These are phyloP conservation scores for Rhizophlyctis rosea DNA, from an alignment of 192 early-diverging fungal genomes.

Conservation along the genomic window DNA sequence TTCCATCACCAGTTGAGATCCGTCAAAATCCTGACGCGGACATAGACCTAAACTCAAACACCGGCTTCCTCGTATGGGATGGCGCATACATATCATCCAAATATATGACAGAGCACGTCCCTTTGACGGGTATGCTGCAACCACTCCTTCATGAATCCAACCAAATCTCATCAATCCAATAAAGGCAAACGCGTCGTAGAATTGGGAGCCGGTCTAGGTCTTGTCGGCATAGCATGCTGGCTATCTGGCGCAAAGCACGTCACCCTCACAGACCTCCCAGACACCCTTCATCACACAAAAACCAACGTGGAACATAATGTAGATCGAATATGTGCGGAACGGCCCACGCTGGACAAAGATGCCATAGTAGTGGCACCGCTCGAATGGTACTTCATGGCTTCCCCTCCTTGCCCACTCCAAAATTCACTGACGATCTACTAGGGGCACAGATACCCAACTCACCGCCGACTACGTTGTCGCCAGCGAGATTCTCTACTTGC, in stretches of 20 bases:
- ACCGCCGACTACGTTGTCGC: not conserved
- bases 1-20: slow-evolving; percentile 7
- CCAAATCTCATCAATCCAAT: too few species aligned
- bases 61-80: slow-evolving; percentile 22
- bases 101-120: slow-evolving; percentile 6
- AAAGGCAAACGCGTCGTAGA: not conserved
- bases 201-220: not conserved
- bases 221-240: not conserved
- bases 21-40: slow-evolving; percentile 3
- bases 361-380: not conserved
- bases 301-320: not conserved
- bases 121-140: too few species aligned
- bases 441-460: not conserved
- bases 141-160: too few species aligned
- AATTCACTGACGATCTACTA: not conserved
- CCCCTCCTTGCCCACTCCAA: not conserved
- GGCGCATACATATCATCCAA: slow-evolving; percentile 14
- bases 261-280: not conserved
- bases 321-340: not conserved
- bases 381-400: not conserved
- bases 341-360: not conserved
- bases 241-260: not conserved
- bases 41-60: slow-evolving; percentile 15
- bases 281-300: not conserved
- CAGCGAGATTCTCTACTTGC: not conserved